Percentiles rank a stretch among this genome's conserved stretches.
Conservation (phyloP, 225 moss, liverwort and hornwort species). For the Pleurozium schreberi region DNA sequence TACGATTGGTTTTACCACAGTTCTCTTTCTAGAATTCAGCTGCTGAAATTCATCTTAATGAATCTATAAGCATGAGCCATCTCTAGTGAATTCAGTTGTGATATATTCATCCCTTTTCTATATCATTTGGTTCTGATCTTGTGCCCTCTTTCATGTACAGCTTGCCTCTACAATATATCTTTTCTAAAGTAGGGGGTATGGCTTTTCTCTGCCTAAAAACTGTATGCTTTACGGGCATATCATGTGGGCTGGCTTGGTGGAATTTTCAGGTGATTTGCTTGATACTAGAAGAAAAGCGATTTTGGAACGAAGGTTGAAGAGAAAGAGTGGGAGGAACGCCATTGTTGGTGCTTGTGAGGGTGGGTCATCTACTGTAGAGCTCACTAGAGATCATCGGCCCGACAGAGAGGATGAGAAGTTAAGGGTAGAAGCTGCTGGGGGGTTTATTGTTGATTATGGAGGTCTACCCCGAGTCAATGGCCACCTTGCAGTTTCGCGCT, state of each 20-base stretch:
- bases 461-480: constrained; percentile 75
- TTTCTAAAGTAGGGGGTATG: neutral
- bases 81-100: neutral
- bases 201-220: neutral
- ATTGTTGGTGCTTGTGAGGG: constrained; percentile 14
- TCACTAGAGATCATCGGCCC: constrained; percentile 64
- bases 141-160: neutral
- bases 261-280: constrained; percentile 21
- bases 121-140: neutral
- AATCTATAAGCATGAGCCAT: neutral
- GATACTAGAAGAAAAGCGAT: constrained; percentile 14
- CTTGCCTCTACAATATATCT: neutral
- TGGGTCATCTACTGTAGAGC: constrained; percentile 31
- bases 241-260: neutral
- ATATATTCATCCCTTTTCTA: neutral
- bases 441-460: constrained; percentile 47
- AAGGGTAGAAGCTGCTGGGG: constrained; percentile 59
- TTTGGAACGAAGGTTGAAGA: constrained; percentile 31
- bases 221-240: neutral
- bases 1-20: neutral
- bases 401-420: constrained; percentile 63
- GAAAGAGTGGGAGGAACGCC: neutral
- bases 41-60: neutral
- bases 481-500: constrained; percentile 69
- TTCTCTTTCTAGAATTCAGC: neutral